A percentile compares a stretch with the other conserved stretches of the same genome.
phyloP scores from a whole-genome alignment of 2,329 filamentous ascomycete genomes.

The Penicillium hordei region DNA sequence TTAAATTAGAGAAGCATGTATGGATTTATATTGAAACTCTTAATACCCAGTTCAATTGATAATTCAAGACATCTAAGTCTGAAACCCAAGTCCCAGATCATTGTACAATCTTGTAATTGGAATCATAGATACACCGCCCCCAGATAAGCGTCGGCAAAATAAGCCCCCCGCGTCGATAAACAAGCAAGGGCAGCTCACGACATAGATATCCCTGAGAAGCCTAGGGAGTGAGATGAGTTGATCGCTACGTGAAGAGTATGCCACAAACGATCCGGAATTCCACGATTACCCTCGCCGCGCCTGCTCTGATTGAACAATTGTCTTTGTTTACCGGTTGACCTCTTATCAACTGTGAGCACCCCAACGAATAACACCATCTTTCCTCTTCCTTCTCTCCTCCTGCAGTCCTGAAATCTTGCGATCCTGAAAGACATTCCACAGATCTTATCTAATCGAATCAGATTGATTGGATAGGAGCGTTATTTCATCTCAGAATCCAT shows the following conservation, averaged over 20 bases:
- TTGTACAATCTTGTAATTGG: not conserved
- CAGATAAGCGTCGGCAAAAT: slow-evolving; percentile 32
- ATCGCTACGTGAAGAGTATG: not conserved
- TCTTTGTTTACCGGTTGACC: slow-evolving; percentile 1
- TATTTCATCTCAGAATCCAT: not conserved
- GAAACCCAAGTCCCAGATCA: not conserved
- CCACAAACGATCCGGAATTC: not conserved
- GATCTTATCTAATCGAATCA: not conserved
- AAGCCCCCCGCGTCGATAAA: slow-evolving; percentile 33
- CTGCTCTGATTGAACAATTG: not conserved
- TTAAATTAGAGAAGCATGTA: not conserved
- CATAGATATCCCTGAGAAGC: not conserved
- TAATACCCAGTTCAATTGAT: not conserved
- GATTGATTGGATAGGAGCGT: not conserved
- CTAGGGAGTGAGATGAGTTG: not conserved
- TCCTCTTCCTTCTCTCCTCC: not conserved
- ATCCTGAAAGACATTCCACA: not conserved
- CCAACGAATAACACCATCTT: not conserved
- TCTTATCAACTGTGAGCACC: not conserved
- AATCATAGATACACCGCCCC: slow-evolving; percentile 9
- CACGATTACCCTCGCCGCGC: not conserved
- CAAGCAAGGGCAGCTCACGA: slow-evolving; percentile 26
- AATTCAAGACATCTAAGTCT: not conserved
- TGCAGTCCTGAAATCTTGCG: not conserved
- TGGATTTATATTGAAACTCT: not conserved